Base-by-base conservation (phyloP, 345 rosid genomes). In the Durio zibethinus region DNA sequence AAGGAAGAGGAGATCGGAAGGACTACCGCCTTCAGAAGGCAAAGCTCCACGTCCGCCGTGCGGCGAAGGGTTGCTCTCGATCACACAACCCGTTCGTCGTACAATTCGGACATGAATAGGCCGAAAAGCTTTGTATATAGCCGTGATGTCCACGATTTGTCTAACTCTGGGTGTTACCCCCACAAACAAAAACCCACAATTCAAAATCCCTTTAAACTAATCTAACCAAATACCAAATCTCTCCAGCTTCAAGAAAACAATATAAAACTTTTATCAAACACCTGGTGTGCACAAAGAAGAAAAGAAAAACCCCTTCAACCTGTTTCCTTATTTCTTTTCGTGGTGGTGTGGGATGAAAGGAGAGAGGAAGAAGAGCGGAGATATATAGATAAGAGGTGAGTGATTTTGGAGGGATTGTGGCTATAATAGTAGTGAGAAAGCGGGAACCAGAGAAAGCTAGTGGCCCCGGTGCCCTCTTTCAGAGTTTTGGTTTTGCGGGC, bases 21-120 rank as follows among this genome's bases (percentile, higher is more conserved):
- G 99, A 85, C 97, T 92, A 72, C 99, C 99, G 90, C 99, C 99
- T 91, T 97, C 99, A 73, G 99, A 97, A 77, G 99, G 99, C 92
- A 94, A 87, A 81, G 99, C 98, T 78, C 99, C 99, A 84, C 99
- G 98, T 82, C 99, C 99, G 64, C 99, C 99, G 99, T 97, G 98
- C 92, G 97, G 97, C 88, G 89, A 94, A 87, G 98, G 98, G 91
- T 85, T 89, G 86, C 89, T 87, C 80, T 83, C 97, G 64, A 82
- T 86, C 81, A 91, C 87, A 82, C 92, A 85, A 83, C 97, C 95
- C 95, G 88, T 89, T 50, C 94, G 93, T 84, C 92, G 97, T 60
- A 80, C 86, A 56, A 89, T n/a, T 50, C 89, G 97, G 95, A 85
- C 98, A 91, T 97, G 96, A 78, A 84, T 61, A 69, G 86, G 85